These are phyloP conservation scores for Coniosporium apollinis DNA, from an alignment of 495 filamentous ascomycete species.

Conservation along the genomic window DNA sequence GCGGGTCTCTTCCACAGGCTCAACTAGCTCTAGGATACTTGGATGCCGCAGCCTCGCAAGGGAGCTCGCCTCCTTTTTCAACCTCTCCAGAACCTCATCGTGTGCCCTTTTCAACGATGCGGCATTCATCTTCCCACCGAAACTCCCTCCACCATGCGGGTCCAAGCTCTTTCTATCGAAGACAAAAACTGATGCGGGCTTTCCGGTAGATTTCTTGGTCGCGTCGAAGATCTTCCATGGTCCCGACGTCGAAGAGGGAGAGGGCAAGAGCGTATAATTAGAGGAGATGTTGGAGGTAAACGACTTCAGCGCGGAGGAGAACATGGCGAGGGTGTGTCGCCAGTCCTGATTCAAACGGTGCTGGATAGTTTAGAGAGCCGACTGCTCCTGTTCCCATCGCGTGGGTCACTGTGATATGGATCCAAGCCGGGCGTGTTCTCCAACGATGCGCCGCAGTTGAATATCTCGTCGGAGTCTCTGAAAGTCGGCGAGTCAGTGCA, in stretches of 20 bases:
- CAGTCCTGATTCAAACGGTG: constrained; percentile 3
- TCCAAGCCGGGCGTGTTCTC: too few species aligned
- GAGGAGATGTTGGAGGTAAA: constrained; percentile 79
- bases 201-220: constrained; percentile 85
- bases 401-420: too few species aligned
- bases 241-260: constrained; percentile 55
- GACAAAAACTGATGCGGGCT: constrained; percentile 78
- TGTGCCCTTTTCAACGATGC: constrained; percentile 56
- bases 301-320: constrained; percentile 79
- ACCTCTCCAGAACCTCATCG: constrained; percentile 75
- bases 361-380: too few species aligned
- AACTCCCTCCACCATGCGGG: constrained; percentile 35
- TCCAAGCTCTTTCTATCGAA: constrained; percentile 84
- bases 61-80: constrained; percentile 80
- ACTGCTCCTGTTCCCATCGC: too few species aligned
- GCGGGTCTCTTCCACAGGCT: constrained; percentile 88
- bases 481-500: too few species aligned
- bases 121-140: constrained; percentile 43
- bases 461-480: too few species aligned
- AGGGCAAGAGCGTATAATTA: constrained; percentile 66
- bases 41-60: constrained; percentile 80
- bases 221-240: constrained; percentile 96
- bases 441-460: too few species aligned
- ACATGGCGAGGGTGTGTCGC: constrained; percentile 49
- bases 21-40: constrained; percentile 76